These are phyloP conservation scores for Monosporascus sp. DNA, from an alignment of 2,329 filamentous ascomycete genomes.

Conservation along the genomic window DNA sequence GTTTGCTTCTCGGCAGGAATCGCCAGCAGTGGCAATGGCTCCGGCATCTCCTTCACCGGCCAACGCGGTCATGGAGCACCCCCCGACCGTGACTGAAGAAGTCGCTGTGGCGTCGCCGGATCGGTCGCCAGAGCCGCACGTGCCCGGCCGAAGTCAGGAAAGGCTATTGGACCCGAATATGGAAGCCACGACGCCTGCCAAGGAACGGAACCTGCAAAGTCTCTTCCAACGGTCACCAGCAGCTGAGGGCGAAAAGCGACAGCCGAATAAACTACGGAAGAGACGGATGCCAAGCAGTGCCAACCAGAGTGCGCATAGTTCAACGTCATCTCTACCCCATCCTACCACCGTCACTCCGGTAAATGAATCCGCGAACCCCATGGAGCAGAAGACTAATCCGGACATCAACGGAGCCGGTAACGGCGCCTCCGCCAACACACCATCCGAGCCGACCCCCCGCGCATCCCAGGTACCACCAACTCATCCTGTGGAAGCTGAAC, in stretches of 20 bases:
- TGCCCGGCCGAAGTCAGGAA: conserved; percentile 44
- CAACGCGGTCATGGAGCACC: conserved; percentile 32
- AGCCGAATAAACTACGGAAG: conserved; percentile 89
- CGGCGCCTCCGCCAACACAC: conserved; percentile 19
- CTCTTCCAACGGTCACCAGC: conserved; percentile 68
- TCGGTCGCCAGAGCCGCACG: conserved; percentile 24
- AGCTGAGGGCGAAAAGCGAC: conserved; percentile 58
- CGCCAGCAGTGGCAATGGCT: conserved; percentile 27
- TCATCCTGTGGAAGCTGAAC: conserved; percentile 36
- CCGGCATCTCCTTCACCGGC: conserved; percentile 48
- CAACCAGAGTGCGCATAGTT: conserved; percentile 87
- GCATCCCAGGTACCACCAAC: conserved; percentile 41
- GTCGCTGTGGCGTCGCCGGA: conserved; percentile 16
- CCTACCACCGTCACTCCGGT: conserved; percentile 42
- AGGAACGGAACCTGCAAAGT: conserved; percentile 62
- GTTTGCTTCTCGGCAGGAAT: conserved; percentile 46
- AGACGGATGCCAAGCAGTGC: conserved; percentile 71
- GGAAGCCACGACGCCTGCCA: conserved; percentile 50
- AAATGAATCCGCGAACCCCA: conserved; percentile 40
- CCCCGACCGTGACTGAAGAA: conserved; percentile 28
- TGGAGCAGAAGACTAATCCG: conserved; percentile 30
- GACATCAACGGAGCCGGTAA: conserved; percentile 21
- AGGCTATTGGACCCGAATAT: conserved; percentile 37
- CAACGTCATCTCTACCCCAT: conserved; percentile 65
- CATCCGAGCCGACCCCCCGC: conserved; percentile 42